Conservation (phyloP, 202 grass and related monocot species). For the Zizania palustris region DNA sequence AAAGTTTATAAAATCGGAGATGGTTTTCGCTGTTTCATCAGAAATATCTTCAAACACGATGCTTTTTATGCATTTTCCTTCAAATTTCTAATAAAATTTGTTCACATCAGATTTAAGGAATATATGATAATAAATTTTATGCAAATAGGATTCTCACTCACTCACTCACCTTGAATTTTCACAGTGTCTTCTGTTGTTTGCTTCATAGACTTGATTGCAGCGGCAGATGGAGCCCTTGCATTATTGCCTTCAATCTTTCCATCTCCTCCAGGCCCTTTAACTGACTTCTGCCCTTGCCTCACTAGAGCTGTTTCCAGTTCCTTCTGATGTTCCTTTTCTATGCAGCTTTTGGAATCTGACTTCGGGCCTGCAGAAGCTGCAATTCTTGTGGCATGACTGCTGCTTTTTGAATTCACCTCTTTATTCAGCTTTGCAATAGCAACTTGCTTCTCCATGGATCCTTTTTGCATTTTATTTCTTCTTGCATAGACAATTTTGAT, state of each 20-base stretch:
- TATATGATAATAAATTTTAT: background rate
- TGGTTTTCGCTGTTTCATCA: background rate
- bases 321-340: constrained; percentile 12
- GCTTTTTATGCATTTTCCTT: constrained; percentile 8
- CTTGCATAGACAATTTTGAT: constrained; percentile 37
- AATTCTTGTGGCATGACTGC: constrained; percentile 17
- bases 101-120: background rate
- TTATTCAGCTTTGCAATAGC: constrained; percentile 30
- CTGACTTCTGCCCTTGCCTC: constrained; percentile 13
- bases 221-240: background rate
- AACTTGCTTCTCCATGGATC: constrained; percentile 24
- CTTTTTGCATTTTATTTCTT: constrained; percentile 20
- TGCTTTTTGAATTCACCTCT: constrained; percentile 11
- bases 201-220: constrained; percentile 3
- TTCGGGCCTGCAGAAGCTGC: constrained; percentile 13
- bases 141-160: constrained; percentile 26
- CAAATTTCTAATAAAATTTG: background rate
- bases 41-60: background rate
- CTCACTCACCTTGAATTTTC: constrained; percentile 20
- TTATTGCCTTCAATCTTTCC: constrained; percentile 13
- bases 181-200: constrained; percentile 9
- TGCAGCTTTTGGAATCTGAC: constrained; percentile 11
- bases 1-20: background rate
- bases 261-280: constrained; percentile 13
- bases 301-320: background rate